These are phyloP conservation scores for Bipolaris victoriae DNA, from an alignment of 2,329 filamentous ascomycete species.

Conservation along the genomic window DNA sequence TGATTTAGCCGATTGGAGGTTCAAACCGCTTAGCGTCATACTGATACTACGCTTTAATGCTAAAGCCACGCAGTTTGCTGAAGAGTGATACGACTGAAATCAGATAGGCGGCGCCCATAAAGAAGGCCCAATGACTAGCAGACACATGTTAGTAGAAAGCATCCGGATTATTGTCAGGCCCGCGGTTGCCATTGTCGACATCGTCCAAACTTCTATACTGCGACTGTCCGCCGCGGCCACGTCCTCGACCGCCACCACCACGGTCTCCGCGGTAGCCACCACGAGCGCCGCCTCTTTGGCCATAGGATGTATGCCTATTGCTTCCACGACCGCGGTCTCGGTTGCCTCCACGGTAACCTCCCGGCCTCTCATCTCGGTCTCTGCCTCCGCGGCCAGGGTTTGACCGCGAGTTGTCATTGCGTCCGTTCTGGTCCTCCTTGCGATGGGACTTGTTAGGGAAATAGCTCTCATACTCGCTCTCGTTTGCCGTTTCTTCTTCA, in stretches of 20 bases:
- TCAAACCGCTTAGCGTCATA: neutral
- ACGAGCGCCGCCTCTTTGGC: conserved; percentile 45
- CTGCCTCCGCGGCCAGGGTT: conserved; percentile 31
- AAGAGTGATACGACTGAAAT: neutral
- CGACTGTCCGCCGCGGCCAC: conserved; percentile 41
- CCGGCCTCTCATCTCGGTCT: conserved; percentile 32
- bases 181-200: conserved; percentile 41
- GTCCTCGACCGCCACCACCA: conserved; percentile 38
- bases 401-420: conserved; percentile 33
- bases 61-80: neutral
- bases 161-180: conserved; percentile 42
- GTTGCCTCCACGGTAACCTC: conserved; percentile 43
- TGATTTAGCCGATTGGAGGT: neutral
- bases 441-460: conserved; percentile 65
- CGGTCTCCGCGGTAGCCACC: conserved; percentile 51
- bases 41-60: neutral
- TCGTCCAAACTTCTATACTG: conserved; percentile 55
- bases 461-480: conserved; percentile 68
- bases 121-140: neutral
- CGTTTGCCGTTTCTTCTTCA: conserved; percentile 68
- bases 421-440: conserved; percentile 52
- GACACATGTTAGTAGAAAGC: conserved; percentile 37
- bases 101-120: neutral
- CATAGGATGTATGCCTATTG: conserved; percentile 40
- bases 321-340: conserved; percentile 40